These are phyloP conservation scores for Alternaria triticina DNA, from an alignment of 2,329 filamentous ascomycete genomes.

Conservation along the genomic window DNA sequence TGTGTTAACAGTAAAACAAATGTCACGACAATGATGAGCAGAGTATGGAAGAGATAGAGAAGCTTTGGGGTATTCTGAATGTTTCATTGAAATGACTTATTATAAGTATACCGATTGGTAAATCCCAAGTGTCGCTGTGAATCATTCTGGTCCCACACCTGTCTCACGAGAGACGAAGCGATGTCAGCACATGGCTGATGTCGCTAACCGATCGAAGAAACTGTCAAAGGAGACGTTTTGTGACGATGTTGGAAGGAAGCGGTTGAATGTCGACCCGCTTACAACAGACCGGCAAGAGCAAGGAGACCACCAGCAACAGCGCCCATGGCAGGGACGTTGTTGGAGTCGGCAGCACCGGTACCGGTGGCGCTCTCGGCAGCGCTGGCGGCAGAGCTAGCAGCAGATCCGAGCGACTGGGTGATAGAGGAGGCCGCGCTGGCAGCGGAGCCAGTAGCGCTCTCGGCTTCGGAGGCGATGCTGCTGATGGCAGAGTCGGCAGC, in stretches of 20 bases:
- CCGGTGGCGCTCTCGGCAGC: conserved; percentile 16
- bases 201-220: conserved; percentile 8
- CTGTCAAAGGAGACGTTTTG: conserved; percentile 9
- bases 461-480: conserved; percentile 8
- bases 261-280: conserved; percentile 11
- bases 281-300: conserved; percentile 43
- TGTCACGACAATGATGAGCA: neutral
- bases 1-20: too few relatives aligned
- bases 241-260: neutral
- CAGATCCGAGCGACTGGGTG: neutral
- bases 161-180: conserved; percentile 19
- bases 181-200: conserved; percentile 11
- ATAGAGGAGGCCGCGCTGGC: neutral
- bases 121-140: neutral
- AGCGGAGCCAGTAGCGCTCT: neutral
- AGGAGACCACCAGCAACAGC: conserved; percentile 41
- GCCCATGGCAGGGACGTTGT: conserved; percentile 39
- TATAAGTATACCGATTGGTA: conserved; percentile 4
- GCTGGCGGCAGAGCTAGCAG: conserved; percentile 12
- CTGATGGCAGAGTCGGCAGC: conserved; percentile 19
- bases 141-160: conserved; percentile 6
- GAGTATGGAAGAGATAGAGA: too few relatives aligned
- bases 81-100: conserved; percentile 12
- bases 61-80: neutral
- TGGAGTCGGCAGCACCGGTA: conserved; percentile 28